Base-by-base conservation (phyloP, 2,329 filamentous ascomycete genomes). In the Sclerotinia trifoliorum region DNA sequence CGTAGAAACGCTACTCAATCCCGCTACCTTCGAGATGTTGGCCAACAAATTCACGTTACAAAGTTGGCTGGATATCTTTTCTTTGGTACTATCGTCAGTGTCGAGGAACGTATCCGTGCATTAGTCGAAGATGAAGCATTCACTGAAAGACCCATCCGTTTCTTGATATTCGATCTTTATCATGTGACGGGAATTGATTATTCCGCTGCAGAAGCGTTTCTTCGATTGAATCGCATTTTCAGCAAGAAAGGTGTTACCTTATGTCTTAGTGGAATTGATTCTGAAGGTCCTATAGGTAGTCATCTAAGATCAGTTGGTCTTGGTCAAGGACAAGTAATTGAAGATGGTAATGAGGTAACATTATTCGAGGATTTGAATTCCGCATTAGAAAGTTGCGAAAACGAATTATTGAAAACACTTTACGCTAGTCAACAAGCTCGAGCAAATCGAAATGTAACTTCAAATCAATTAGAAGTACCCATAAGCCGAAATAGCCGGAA, bases 51-150 rank as follows among this genome's bases (percentile, higher is more conserved):
- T 46, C 90, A 92, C 69, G 89, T 98, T 62, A 90, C 96, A 75
- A 98, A 98, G 78, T 85, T 99, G 21, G 90, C 91, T 0, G 94
- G 95, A 0, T 98, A 94, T 76, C 86, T 99, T n/a, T 99, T 99
- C 83, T 99, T 99, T 74, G 95, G 95, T 21, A 98, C 94, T 3
- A 97, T 99, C 72, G 94, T 97, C 65, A 93, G 92, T 60, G 94
- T 99, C 0, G 95, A 99, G 78, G 91, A 92, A 71, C 90, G 90
- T 71, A 94, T 98, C 70, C 87, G 94, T 29, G 87, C 84, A 5
- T 81, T 98, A 44, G 89, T 98, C 58, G 89, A 94, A 39, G 93
- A 96, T 42, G 89, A 94, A 70, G 86, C 88, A 2, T 98, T 97
- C 77, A 82, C 83, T 35, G 82, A 87, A 72, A 86, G 89, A 65